Percentiles rank a stretch among this genome's conserved stretches.
Conservation (phyloP, 2,329 filamentous ascomycete genomes). For the Penicillium verrucosum region DNA sequence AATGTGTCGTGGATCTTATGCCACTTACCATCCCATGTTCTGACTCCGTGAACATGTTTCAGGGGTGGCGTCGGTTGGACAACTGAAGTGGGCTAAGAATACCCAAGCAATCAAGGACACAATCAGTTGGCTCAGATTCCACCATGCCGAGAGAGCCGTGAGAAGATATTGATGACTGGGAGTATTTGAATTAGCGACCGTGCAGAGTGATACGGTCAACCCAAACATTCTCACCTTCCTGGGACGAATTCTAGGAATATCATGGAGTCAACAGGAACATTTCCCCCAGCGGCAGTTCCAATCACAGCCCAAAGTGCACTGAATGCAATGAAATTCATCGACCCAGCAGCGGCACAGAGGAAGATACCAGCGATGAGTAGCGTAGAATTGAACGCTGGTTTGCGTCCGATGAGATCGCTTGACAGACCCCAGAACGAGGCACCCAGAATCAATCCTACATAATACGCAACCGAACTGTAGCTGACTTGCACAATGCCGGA, state of each 20-base stretch:
- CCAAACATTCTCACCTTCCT: constrained; percentile 11
- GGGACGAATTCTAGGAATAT: constrained; percentile 33
- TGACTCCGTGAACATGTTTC: constrained; percentile 21
- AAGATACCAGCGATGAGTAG: constrained; percentile 42
- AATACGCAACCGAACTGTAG: constrained; percentile 35
- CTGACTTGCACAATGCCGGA: constrained; percentile 25
- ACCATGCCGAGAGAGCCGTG: constrained; percentile 47
- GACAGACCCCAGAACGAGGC: constrained; percentile 48
- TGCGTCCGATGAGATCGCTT: constrained; percentile 43
- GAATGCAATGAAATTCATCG: constrained; percentile 27
- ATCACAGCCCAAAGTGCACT: constrained; percentile 30
- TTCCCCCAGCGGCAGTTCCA: constrained; percentile 28
- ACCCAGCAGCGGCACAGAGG: constrained; percentile 24
- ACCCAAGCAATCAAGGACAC: constrained; percentile 31
- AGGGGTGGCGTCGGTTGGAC: constrained; percentile 23
- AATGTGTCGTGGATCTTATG: neutral
- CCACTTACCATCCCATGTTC: constrained; percentile 31
- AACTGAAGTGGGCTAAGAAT: constrained; percentile 30
- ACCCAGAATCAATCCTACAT: constrained; percentile 46
- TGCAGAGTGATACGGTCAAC: neutral
- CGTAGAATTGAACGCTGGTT: constrained; percentile 48
- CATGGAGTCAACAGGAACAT: constrained; percentile 28
- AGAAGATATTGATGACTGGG: constrained; percentile 27
- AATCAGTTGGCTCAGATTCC: constrained; percentile 48
- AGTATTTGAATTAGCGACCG: neutral